Conservation (phyloP, 176 grass and related monocot genomes). For the Carex parvula region DNA sequence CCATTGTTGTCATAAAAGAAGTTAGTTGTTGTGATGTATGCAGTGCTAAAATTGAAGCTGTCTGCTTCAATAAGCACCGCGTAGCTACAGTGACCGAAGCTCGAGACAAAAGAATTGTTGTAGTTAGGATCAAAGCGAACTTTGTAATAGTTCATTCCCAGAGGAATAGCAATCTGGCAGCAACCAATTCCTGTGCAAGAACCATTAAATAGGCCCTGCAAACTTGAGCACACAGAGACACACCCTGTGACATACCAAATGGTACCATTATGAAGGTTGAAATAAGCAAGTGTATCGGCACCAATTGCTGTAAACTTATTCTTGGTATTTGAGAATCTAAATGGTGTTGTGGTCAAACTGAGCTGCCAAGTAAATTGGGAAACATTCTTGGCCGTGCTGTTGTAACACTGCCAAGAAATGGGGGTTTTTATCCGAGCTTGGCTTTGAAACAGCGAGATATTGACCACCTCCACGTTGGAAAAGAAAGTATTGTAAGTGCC, state of each 20-base stretch:
- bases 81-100: slow-evolving; percentile 12
- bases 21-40: background rate
- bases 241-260: slow-evolving; percentile 15
- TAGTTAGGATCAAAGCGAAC: background rate
- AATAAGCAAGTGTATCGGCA: slow-evolving; percentile 27
- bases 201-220: background rate
- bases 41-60: background rate
- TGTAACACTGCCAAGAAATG: slow-evolving; percentile 26
- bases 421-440: background rate
- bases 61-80: slow-evolving; percentile 15
- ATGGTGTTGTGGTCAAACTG: background rate
- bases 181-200: slow-evolving; percentile 43
- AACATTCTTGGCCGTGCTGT: background rate
- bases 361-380: rapidly evolving
- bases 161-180: slow-evolving; percentile 31
- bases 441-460: background rate
- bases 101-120: background rate
- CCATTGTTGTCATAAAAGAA: background rate
- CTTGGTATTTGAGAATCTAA: background rate
- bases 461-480: background rate
- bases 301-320: slow-evolving; percentile 52
- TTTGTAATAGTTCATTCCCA: background rate
- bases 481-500: background rate
- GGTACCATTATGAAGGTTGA: too few species aligned
- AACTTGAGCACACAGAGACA: slow-evolving; percentile 16